Percentiles rank a stretch among this genome's conserved stretches.
Evolutionary conservation across 2,329 filamentous ascomycete genomes (phyloP).

Genomic region (Pezicula carpinea): DNA sequence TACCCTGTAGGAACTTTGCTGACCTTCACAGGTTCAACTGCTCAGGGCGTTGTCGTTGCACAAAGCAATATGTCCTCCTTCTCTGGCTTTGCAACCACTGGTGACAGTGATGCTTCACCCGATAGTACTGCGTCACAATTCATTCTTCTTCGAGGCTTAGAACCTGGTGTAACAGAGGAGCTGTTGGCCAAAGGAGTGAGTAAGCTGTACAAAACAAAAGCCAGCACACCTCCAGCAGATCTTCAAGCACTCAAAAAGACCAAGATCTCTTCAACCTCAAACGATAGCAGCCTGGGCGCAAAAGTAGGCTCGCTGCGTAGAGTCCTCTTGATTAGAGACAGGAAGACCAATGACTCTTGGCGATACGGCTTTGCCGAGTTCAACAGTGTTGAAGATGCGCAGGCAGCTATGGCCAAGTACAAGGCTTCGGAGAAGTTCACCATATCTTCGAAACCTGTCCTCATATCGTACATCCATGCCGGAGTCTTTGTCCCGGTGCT

Average conservation of each 20-base stretch:
- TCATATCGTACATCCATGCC: slow-evolving; percentile 73
- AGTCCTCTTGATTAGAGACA: slow-evolving; percentile 72
- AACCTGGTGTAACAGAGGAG: slow-evolving; percentile 66
- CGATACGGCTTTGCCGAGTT: slow-evolving; percentile 85
- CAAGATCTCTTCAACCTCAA: slow-evolving; percentile 48
- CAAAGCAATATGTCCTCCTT: slow-evolving; percentile 33
- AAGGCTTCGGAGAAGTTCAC: slow-evolving; percentile 71
- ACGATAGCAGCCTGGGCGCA: slow-evolving; percentile 54
- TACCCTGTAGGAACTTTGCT: slow-evolving; percentile 16
- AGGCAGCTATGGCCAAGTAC: slow-evolving; percentile 68
- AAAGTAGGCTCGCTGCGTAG: slow-evolving; percentile 70
- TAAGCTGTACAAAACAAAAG: slow-evolving; percentile 63
- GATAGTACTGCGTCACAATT: slow-evolving; percentile 60
- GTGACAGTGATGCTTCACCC: slow-evolving; percentile 49
- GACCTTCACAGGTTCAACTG: slow-evolving; percentile 25
- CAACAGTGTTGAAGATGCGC: slow-evolving; percentile 68
- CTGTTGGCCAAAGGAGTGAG: slow-evolving; percentile 68
- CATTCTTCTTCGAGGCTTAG: slow-evolving; percentile 67
- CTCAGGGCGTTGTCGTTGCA: slow-evolving; percentile 28
- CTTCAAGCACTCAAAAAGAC: slow-evolving; percentile 29
- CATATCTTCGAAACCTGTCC: slow-evolving; percentile 68
- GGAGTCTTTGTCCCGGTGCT: slow-evolving; percentile 77
- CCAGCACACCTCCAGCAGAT: slow-evolving; percentile 30
- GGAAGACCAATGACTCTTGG: slow-evolving; percentile 66
- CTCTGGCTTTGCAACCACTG: slow-evolving; percentile 42